phyloP scores from a whole-genome alignment of 352 stramenopile genomes.

The Pythium brachiatum region DNA sequence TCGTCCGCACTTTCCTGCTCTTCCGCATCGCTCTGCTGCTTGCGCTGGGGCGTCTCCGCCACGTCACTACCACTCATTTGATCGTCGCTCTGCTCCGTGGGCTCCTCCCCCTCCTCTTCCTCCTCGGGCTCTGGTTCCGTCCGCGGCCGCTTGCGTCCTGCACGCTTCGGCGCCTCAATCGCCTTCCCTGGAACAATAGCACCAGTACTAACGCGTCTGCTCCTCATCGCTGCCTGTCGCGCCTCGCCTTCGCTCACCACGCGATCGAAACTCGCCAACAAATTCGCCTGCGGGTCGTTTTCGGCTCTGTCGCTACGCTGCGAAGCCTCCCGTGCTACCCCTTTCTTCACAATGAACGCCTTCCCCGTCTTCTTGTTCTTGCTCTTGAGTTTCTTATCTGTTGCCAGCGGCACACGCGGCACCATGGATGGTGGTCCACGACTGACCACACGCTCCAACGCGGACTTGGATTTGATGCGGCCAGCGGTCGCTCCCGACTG shows the following conservation, averaged over 20 bases:
- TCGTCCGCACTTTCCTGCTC: conserved; percentile 2
- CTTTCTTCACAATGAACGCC: not conserved
- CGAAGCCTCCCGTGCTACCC: not conserved
- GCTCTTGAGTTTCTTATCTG: not conserved
- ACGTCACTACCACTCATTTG: not conserved
- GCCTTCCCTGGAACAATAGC: too few relatives aligned
- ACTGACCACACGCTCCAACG: conserved; percentile 13
- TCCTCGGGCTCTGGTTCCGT: not conserved
- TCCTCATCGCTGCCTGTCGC: not conserved
- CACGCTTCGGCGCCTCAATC: not conserved
- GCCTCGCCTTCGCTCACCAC: conserved; percentile 15
- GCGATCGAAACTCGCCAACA: conserved; percentile 17
- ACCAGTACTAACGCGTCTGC: not conserved
- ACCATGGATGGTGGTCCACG: not conserved
- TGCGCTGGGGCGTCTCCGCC: conserved; percentile 15
- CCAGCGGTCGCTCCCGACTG: not conserved
- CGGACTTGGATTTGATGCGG: not conserved
- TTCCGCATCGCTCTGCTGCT: not conserved
- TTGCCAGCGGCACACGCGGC: not conserved
- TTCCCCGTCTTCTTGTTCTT: conserved; percentile 1
- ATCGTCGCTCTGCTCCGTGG: not conserved
- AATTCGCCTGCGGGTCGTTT: not conserved
- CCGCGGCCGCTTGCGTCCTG: conserved; percentile 10
- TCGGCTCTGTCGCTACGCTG: not conserved
- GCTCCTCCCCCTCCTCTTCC: conserved; percentile 15